Percentiles rank a stretch among this genome's conserved stretches.
These are phyloP conservation scores for Ceratocystis eucalypticola DNA, from an alignment of 2,329 filamentous ascomycete species.

Conservation along the genomic window DNA sequence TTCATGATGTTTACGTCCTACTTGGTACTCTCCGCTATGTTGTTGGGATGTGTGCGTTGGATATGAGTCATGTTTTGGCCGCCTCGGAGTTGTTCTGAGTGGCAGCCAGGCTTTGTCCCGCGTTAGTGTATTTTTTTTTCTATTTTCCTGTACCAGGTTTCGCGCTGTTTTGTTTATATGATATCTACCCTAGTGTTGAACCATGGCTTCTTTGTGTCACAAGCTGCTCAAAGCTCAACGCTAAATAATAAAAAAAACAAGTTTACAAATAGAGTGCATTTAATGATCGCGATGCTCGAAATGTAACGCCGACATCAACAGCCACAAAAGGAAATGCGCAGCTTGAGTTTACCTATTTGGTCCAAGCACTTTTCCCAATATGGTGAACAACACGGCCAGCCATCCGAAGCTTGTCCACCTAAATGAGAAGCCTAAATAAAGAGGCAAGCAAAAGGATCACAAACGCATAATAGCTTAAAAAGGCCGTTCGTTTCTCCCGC, in stretches of 20 bases:
- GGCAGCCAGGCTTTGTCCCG: neutral
- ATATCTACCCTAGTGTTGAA: neutral
- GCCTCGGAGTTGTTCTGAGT: too few species aligned
- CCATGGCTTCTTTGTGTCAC: neutral
- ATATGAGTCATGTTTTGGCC: neutral
- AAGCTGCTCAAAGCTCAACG: neutral
- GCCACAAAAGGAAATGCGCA: neutral
- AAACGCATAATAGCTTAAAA: neutral
- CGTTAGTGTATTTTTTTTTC: neutral
- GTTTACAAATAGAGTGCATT: neutral
- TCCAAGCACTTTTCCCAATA: slow-evolving; percentile 6
- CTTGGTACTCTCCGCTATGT: neutral
- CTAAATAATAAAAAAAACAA: neutral
- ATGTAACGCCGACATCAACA: neutral
- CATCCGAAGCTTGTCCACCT: neutral
- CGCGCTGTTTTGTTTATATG: neutral
- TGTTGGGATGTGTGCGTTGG: neutral
- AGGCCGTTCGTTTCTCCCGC: neutral
- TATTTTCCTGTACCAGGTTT: neutral
- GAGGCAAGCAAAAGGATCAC: neutral
- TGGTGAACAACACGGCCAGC: slow-evolving; percentile 1
- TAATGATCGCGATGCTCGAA: neutral
- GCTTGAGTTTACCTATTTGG: neutral
- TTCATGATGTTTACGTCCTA: neutral
- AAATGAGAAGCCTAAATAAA: neutral